Conservation (phyloP, 2,329 filamentous ascomycete species). For the Celoporthe dispersa region DNA sequence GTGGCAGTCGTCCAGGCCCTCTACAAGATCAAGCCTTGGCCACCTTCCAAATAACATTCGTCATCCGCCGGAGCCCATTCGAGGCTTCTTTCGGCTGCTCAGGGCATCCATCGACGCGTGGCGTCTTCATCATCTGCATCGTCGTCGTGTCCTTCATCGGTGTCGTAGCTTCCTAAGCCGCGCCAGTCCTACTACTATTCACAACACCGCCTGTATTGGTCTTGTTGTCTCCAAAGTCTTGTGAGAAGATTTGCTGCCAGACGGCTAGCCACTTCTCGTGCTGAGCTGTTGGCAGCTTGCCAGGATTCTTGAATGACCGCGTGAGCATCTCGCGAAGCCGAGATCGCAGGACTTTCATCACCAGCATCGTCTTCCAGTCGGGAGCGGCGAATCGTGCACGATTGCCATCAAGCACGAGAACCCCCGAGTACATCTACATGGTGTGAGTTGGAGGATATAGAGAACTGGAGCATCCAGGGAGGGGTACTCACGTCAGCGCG, state of each 20-base stretch:
- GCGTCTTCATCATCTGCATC: constrained; percentile 10
- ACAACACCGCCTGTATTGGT: neutral
- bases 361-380: constrained; percentile 90
- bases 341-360: constrained; percentile 78
- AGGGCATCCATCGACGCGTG: neutral
- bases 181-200: constrained; percentile 11
- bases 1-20: neutral
- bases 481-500: constrained; percentile 72
- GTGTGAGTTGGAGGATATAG: constrained; percentile 10
- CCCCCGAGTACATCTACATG: constrained; percentile 77
- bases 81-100: constrained; percentile 8
- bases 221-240: constrained; percentile 45
- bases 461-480: neutral
- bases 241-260: constrained; percentile 72
- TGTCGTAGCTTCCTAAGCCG: constrained; percentile 21
- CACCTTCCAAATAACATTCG: constrained; percentile 26
- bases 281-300: constrained; percentile 64
- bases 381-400: constrained; percentile 79
- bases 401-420: constrained; percentile 86
- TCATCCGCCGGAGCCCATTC: constrained; percentile 8
- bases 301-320: constrained; percentile 70
- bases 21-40: neutral
- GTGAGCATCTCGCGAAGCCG: constrained; percentile 77
- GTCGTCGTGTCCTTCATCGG: constrained; percentile 3
- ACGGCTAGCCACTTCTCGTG: constrained; percentile 76